Base-by-base conservation (phyloP, 352 stramenopile species). In the Globisporangium orthogonon region DNA sequence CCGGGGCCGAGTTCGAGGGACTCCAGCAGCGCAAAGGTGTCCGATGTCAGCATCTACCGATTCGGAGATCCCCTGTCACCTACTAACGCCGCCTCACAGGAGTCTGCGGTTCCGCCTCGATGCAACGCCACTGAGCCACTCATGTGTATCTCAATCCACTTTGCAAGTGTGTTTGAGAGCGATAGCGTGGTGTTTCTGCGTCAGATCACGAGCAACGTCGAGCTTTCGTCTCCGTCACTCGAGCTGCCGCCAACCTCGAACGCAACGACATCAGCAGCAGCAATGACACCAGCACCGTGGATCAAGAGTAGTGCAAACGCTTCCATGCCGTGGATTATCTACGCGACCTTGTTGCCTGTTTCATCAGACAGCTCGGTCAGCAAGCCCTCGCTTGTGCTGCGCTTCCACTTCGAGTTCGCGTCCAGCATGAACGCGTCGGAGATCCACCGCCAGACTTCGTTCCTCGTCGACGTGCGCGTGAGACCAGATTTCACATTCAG, bases 331-430 rank as follows among this genome's bases (percentile, higher is more conserved):
- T 59, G 54, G 54, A 43, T 52, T 0, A 52, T 59, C 11, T 46
- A 52, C 31, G 46, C 46, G 15, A 31, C 33, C 29, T 14, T 41
- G 39, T 48, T 37, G 4, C 14, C 15, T 23, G 15, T 17, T 3
- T 47, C 15, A 18, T 47, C 41, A 4, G 28, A 6, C 15, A 47
- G 41, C 15, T 11, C 15, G 1, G 41, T n/a, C 37, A 18, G 9
- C 28, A 50, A 6, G 3, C 40, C 9, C 18, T 17, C 17, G 1
- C 6, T 50, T 18, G 10, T 52, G 28, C 28, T 61, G 13, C 56
- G 56, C 31, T 50, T 61, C 40, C 18, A 23, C 40, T 50, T 61
- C 14, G 56, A 61, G 18, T 50, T 61, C 50, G n/a, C 18, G 17
- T 4, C 37, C 4, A 33, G 9, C 17, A 40, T 18, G 10, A 7